Conservation (phyloP, 2,329 filamentous ascomycete genomes). For the Parasarocladium wereldwijsianum region DNA sequence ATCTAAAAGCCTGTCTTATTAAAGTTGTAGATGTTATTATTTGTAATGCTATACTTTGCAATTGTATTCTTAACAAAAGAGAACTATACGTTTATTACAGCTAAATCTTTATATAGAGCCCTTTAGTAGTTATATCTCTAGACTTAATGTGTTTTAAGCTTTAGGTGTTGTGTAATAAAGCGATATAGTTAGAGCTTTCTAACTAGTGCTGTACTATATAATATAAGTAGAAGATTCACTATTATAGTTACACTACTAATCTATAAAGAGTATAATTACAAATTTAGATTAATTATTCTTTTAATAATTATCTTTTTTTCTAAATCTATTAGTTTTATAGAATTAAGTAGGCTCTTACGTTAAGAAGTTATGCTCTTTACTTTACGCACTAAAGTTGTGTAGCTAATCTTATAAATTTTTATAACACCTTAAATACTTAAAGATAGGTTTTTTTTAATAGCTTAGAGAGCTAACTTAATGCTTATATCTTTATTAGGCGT, state of each 20-base stretch:
- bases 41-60: too few relatives aligned
- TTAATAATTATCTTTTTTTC: slow-evolving; percentile 1
- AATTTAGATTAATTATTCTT: background rate
- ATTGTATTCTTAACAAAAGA: too few relatives aligned
- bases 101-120: slow-evolving; percentile 4
- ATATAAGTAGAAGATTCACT: slow-evolving; percentile 1
- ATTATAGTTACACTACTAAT: slow-evolving; percentile 1
- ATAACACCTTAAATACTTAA: background rate
- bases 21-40: too few relatives aligned
- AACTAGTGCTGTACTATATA: background rate
- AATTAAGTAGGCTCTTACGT: background rate
- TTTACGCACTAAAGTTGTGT: background rate
- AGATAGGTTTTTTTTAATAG: background rate
- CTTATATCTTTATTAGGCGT: background rate
- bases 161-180: slow-evolving; percentile 1
- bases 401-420: background rate
- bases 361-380: background rate
- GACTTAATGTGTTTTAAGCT: background rate
- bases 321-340: background rate
- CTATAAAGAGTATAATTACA: background rate
- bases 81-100: slow-evolving; percentile 4
- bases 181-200: background rate
- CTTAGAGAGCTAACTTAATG: background rate
- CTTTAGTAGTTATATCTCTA: slow-evolving; percentile 1
- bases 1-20: too few relatives aligned